Evolutionary conservation across 176 grass and related monocot species (phyloP).

Genomic region (Phyllostachys edulis): DNA sequence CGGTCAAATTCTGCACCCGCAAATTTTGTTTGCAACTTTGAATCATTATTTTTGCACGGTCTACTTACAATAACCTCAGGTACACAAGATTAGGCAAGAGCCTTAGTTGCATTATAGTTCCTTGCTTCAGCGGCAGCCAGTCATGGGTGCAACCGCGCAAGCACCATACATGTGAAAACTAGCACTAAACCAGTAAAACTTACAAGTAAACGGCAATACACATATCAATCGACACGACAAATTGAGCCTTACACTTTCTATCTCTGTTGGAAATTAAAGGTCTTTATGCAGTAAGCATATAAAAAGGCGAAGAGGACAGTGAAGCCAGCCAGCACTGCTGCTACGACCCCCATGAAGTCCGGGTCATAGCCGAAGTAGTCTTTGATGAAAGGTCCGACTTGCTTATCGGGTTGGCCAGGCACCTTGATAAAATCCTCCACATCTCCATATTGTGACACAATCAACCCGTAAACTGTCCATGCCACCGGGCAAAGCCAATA

Average conservation of each 20-base stretch:
- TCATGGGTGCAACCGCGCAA: background rate
- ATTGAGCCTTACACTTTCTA: conserved; percentile 24
- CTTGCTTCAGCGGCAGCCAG: background rate
- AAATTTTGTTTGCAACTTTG: background rate
- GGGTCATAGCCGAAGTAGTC: conserved; percentile 59
- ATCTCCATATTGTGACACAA: conserved; percentile 81
- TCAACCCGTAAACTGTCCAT: conserved; percentile 82
- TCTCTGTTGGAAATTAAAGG: conserved; percentile 75
- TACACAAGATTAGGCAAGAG: background rate
- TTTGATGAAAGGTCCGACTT: conserved; percentile 50
- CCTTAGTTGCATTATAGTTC: background rate
- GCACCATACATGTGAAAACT: background rate
- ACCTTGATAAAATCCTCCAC: conserved; percentile 44
- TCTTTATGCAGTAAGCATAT: conserved; percentile 72
- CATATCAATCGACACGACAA: background rate
- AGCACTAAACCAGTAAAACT: background rate
- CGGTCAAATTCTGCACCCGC: background rate
- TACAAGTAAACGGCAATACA: background rate
- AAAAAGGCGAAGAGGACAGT: conserved; percentile 66
- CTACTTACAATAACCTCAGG: conserved; percentile 2
- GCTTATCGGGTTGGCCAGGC: conserved; percentile 32
- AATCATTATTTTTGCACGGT: background rate
- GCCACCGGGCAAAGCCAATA: conserved; percentile 67
- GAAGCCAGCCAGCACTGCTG: conserved; percentile 58
- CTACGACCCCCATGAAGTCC: conserved; percentile 69